phyloP scores from a whole-genome alignment of 495 filamentous ascomycete genomes.

The Lindgomyces ingoldianus region DNA sequence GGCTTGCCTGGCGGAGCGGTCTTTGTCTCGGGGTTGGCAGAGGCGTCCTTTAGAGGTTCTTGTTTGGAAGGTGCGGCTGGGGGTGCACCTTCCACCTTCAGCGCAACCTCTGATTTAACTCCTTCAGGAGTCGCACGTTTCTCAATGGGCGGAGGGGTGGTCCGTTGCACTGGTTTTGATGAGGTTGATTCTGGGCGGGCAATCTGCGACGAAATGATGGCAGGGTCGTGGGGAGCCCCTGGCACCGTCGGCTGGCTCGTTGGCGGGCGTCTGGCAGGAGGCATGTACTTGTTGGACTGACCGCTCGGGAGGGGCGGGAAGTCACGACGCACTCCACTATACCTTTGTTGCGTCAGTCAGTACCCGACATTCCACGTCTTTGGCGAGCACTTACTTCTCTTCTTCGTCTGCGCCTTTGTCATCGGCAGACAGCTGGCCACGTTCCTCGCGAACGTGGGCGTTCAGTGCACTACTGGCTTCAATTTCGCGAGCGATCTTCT shows the following conservation, averaged over 20 bases:
- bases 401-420: slow-evolving; percentile 76
- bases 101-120: slow-evolving; percentile 45
- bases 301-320: slow-evolving; percentile 67
- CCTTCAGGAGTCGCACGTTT: slow-evolving; percentile 27
- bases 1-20: slow-evolving; percentile 36
- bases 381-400: slow-evolving; percentile 67
- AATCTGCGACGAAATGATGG: slow-evolving; percentile 77
- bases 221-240: slow-evolving; percentile 74
- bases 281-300: slow-evolving; percentile 79
- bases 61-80: slow-evolving; percentile 33
- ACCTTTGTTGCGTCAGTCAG: slow-evolving; percentile 52
- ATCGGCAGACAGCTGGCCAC: slow-evolving; percentile 67
- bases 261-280: slow-evolving; percentile 79
- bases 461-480: slow-evolving; percentile 68
- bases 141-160: slow-evolving; percentile 32
- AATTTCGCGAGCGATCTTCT: slow-evolving; percentile 86
- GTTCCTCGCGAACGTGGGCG: slow-evolving; percentile 83
- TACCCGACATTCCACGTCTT: background rate
- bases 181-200: slow-evolving; percentile 52
- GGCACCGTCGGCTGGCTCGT: slow-evolving; percentile 69
- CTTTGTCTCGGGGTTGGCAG: slow-evolving; percentile 38
- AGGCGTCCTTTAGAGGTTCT: slow-evolving; percentile 36
- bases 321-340: slow-evolving; percentile 85
- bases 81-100: slow-evolving; percentile 35
- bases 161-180: slow-evolving; percentile 13